Evolutionary conservation across 306 rosid species (phyloP).

Genomic region (Lupinus albus): DNA sequence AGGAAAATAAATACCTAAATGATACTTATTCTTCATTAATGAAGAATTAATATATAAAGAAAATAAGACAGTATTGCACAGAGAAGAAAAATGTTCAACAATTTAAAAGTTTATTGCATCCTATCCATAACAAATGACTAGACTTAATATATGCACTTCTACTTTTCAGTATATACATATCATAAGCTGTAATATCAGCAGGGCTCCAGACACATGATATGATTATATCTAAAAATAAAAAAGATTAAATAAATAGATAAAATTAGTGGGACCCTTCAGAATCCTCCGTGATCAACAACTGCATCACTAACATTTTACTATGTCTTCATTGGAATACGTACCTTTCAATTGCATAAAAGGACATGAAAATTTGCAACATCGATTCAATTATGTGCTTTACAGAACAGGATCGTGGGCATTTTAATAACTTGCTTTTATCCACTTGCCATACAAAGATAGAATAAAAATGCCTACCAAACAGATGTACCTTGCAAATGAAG

Average conservation of each 20-base stretch:
- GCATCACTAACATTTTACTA: conserved; percentile 24
- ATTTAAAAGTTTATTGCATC: conserved; percentile 30
- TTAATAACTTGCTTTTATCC: conserved; percentile 26
- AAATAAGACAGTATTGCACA: background rate
- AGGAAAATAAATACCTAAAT: conserved; percentile 25
- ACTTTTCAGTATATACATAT: conserved; percentile 24
- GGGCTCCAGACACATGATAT: conserved; percentile 14
- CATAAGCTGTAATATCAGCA: conserved; percentile 9
- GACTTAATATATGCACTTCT: conserved; percentile 15
- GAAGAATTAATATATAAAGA: conserved; percentile 24
- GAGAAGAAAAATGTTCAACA: conserved; percentile 8
- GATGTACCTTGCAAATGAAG: conserved; percentile 75
- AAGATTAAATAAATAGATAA: conserved; percentile 29
- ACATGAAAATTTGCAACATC: conserved; percentile 18
- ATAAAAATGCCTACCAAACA: conserved; percentile 28
- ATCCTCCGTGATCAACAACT: conserved; percentile 22
- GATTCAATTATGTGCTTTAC: conserved; percentile 27
- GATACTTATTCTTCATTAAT: conserved; percentile 34
- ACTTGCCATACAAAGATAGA: conserved; percentile 15
- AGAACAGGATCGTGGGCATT: conserved; percentile 24
- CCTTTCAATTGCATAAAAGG: conserved; percentile 19
- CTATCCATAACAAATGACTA: background rate
- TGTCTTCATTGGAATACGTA: background rate
- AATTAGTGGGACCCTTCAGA: conserved; percentile 8
- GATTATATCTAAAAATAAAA: conserved; percentile 20